These are phyloP conservation scores for Diutina siamensis DNA, from an alignment of 1,139 yeast genomes.

Conservation along the genomic window DNA sequence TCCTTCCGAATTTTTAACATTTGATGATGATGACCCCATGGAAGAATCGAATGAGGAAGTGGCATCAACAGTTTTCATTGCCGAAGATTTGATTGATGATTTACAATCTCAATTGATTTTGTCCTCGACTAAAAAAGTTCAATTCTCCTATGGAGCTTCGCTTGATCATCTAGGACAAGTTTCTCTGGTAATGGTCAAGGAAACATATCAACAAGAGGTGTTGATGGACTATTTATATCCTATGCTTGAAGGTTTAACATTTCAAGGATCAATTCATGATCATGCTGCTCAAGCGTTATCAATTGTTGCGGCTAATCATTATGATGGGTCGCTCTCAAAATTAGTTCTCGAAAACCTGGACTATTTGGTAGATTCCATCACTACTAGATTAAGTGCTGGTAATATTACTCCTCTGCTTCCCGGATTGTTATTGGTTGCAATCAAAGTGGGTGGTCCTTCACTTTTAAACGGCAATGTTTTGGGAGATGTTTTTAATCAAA, in stretches of 20 bases:
- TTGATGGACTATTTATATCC: slow-evolving; percentile 11
- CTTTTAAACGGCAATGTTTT: slow-evolving; percentile 46
- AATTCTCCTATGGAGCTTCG: not conserved
- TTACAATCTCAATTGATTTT: not conserved
- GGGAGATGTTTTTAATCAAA: slow-evolving; percentile 59
- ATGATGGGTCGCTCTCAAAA: slow-evolving; percentile 41
- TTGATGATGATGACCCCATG: not conserved
- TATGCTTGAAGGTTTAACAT: slow-evolving; percentile 11
- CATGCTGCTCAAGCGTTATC: slow-evolving; percentile 9
- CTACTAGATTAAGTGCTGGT: slow-evolving; percentile 53
- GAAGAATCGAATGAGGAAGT: not conserved
- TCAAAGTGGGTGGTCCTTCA: slow-evolving; percentile 57
- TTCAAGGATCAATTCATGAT: slow-evolving; percentile 7
- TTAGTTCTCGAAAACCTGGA: slow-evolving; percentile 63
- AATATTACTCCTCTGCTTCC: slow-evolving; percentile 63
- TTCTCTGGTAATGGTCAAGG: slow-evolving; percentile 7
- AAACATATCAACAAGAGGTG: slow-evolving; percentile 10
- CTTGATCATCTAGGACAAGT: not conserved
- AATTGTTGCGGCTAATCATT: slow-evolving; percentile 39
- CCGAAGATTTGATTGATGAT: not conserved
- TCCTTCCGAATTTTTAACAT: not conserved
- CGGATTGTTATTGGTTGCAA: slow-evolving; percentile 52
- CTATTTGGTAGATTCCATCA: slow-evolving; percentile 66
- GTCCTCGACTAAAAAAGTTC: not conserved
- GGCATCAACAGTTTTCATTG: not conserved